Base-by-base conservation (phyloP, 2,329 filamentous ascomycete species). In the Hypoxylon sp. region DNA sequence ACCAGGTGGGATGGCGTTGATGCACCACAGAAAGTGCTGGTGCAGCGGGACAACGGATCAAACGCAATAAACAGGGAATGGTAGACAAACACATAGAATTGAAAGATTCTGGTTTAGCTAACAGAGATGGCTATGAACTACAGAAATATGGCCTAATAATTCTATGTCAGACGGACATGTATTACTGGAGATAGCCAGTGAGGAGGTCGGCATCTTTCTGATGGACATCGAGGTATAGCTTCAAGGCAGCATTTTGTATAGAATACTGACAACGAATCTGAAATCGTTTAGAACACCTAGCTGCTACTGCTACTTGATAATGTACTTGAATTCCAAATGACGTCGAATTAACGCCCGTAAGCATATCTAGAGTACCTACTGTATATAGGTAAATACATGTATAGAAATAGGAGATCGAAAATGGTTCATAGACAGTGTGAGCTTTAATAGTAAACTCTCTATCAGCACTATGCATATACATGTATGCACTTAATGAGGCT, bases 11-110 rank as follows among this genome's bases (percentile, higher is more conserved):
- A 65, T 53, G 46, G 60, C 59, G 28, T 57, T 38, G 52, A 61
- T 53, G 49, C 56, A 57, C 34, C 11, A 56, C 32, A 34, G 53
- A 28, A 60, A 59, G 34, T 38, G 36, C 51, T 43, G 58, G 28
- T 36, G 21, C 25, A 55, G 48, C 34, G 50, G 53, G 43, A 34
- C n/a, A 46, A 30, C 17, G 30, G 49, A 45, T 38, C 34, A 52
- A 46, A 48, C 57, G 56, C 50, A 36, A 57, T 60, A 67, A 62
- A 70, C n/a, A 43, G 41, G 53, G 45, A 63, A 67, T 38, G 58
- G 67, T 70, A 70, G 68, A 70, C 57, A 65, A 64, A 67, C 53
- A 65, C 63, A 70, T 58, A 70, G 58, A 61, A 52, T 43, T 63
- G 30, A 32, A 51, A 61, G n/a, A 53, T 56, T 32, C 53, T 48